Evolutionary conservation across 1,284 basidiomycete genomes (phyloP), one percentile per base, ranked within the genome.

Genomic region (Phellopilus nigrolimitatus): DNA sequence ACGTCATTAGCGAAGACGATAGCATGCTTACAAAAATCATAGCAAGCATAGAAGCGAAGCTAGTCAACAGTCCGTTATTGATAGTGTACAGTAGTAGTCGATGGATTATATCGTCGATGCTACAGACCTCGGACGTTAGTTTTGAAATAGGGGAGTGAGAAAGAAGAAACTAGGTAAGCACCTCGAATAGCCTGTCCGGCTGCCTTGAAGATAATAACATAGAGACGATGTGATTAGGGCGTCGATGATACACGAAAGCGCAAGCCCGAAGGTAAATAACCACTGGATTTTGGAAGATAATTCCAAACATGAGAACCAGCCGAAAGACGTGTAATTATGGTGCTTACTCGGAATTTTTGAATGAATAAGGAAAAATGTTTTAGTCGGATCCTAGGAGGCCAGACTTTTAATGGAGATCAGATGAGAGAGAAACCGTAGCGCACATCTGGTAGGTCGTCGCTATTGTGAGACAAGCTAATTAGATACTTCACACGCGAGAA

Each of bases 171-270:
- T 9, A 10, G n/a, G n/a, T 33, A 21, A 30, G 4, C 38, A 56
- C 54, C 50, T 51, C 36, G 49, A 45, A 38, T 52, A 56, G 7
- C 54, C 54, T 4, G 54, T 56, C 17, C 44, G 44, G 24, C 34
- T 56, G 8, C 49, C 46, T 24, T 52, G 49, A n/a, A 56, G 37
- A 39, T 56, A 56, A 28, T 52, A 56, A 15, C 49, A 52, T n/a
- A 56, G 38, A 6, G 50, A 24, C 17, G 41, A 27, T n/a, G 54
- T 56, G 12, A 56, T 52, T 9, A 56, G 40, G 21, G 53, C 22
- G 19, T 56, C 54, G 19, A 55, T 51, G 13, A 51, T 30, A 15
- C 48, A 41, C 22, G 53, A 55, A 15, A 55, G 39, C 12, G 53
- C 48, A 22, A 55, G 43, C 13, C 53, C 53, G 25, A 55, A 51